Evolutionary conservation across 176 grass and related monocot genomes (phyloP), one percentile per base, ranked within the genome.

Genomic region (Bromus sterilis): DNA sequence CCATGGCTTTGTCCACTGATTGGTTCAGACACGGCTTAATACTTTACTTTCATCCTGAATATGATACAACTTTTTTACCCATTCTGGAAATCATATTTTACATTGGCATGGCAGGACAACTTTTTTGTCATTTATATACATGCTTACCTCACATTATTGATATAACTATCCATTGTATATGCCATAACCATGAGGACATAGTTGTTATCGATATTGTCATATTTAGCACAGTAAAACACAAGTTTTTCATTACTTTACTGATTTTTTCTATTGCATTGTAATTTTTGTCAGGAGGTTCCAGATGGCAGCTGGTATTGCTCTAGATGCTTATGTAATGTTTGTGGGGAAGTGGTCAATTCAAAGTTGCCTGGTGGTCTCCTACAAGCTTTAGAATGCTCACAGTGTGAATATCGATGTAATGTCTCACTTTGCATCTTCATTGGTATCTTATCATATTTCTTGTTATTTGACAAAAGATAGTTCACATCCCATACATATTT

Each of bases 261-360:
- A 84, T 64, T 35, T 18, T 44, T 71, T 11, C 9, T 43, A 58
- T 37, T 65, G 51, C 31, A 28, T 80, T 82, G 26, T 74, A 44
- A 80, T 48, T 33, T 71, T 82, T 68, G 78, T 79, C 90, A 94
- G 92, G 92, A 94, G 25, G 77, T 98, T 89, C 92, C 92, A 62
- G 95, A 94, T 82, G 95, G 84, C 34, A 91, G 66, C 66, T 98
- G 95, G 95, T 98, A 98, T 88, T 98, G 95, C 57, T 89, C 84
- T 74, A 88, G 71, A 56, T 98, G 95, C 82, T 82, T 84, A 65
- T 98, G 95, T 16, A 62, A 84, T 67, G 75, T 88, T 77, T 98
- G 95, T 48, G 88, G 92, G 23, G 68, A 91, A 71, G 86, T 92
- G 41, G 46, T 87, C 41, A 83, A 85, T 76, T 84, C 84, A 56